Evolutionary conservation across 148 eudicot species (phyloP), one percentile per base, ranked within the genome.

Genomic region (Silene latifolia): DNA sequence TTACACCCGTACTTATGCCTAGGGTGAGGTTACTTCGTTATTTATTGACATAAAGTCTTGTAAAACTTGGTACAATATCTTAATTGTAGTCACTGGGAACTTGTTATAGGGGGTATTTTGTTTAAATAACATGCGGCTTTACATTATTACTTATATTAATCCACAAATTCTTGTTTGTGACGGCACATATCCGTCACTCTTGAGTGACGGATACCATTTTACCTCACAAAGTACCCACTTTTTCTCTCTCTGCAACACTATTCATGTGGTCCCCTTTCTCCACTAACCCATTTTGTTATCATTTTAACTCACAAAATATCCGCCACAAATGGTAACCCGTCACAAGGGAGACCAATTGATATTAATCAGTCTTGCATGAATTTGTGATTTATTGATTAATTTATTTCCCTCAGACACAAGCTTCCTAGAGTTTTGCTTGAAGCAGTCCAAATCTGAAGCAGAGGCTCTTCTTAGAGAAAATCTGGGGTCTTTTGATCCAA

Each of bases 361-460:
- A 51, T 51, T 51, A 51, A 51, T 7, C 56, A 51, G 56, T 51
- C 17, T 51, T 51, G 9, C 18, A 0, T 51, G 17, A 51, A 42
- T 18, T 44, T 42, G 24, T 77, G 6, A 44, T 72, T 82, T 44
- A 21, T 5, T 12, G 8, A 21, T 48, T 48, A 39, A 47, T 17
- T 69, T 14, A 7, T 66, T 35, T 42, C 24, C 61, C 17, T 14
- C 8, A 95, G 99, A 95, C 83, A 96, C 99, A 63, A 96, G 99
- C 76, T 83, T 96, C 78, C 83, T 96, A 76, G 98, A 96, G 69
- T 96, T 80, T 80, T 96, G 99, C 77, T 67, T 84, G 71, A 92
- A 89, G 89, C 93, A 89, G 77, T 76, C 99, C 53, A 90, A 90
- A 81, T 83, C 92, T 1, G 99, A 96, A 81, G 99, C 99, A 47